Evolutionary conservation across 306 rosid species (phyloP), one percentile per base, ranked within the genome.

Genomic region (Corylus avellana): DNA sequence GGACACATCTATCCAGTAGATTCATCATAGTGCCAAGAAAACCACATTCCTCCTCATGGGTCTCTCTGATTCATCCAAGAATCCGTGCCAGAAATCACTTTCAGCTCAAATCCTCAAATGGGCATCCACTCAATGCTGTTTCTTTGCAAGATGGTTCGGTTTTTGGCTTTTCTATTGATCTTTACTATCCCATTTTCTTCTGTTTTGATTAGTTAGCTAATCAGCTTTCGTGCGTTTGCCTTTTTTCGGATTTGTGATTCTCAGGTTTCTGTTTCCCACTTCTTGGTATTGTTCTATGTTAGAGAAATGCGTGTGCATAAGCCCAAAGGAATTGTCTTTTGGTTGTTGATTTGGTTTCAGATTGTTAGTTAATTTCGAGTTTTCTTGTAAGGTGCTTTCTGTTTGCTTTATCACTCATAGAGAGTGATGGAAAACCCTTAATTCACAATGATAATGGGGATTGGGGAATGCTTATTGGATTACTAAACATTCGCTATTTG

Each of bases 41-140:
- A 50, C 32, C 58, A n/a, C 79, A 78, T 71, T 86, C 80, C 11
- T 67, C 72, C 13, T 1, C 51, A 16, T 81, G 90, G 90, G 73
- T 78, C 66, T 82, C 88, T 74, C 90, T 79, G 67, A 74, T 82
- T 85, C 79, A 61, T 18, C 77, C 67, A 1, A 75, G 82, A 88
- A 88, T 63, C 47, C 61, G 12, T 1, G 81, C 85, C 32, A 78
- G 86, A 66, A 80, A 79, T 46, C 87, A 77, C 74, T 90, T 91
- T 75, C 88, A 79, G 87, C 92, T 94, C 62, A 92, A 84, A 80
- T 91, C 94, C 67, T 91, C 97, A 81, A 92, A 94, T 90, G 97
- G 92, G 85, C 86, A 86, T 75, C 91, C 90, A 0, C 85, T 85
- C 54, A 77, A 92, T 84, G 93, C 91, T 66, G 77, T 91, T 85